phyloP scores from a whole-genome alignment of 2,329 filamentous ascomycete species.

The Lomentospora prolificans region DNA sequence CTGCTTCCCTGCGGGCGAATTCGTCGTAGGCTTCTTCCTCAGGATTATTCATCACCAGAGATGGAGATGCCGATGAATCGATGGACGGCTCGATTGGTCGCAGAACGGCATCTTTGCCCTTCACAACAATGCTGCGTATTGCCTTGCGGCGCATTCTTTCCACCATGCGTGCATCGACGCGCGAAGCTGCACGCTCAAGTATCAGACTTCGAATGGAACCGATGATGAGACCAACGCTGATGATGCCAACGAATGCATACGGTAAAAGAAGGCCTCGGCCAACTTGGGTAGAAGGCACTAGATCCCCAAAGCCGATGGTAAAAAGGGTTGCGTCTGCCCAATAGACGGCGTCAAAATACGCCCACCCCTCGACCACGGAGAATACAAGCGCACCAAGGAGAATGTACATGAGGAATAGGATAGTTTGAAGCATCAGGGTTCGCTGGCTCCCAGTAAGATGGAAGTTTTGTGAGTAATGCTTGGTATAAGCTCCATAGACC shows the following conservation, averaged over 20 bases:
- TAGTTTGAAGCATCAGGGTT: slow-evolving; percentile 84
- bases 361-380: slow-evolving; percentile 60
- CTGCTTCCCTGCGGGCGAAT: slow-evolving; percentile 52
- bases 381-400: slow-evolving; percentile 70
- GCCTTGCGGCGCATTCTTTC: slow-evolving; percentile 46
- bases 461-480: slow-evolving; percentile 71
- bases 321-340: slow-evolving; percentile 66
- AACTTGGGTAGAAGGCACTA: slow-evolving; percentile 35
- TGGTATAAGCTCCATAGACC: slow-evolving; percentile 62
- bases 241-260: slow-evolving; percentile 72
- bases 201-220: slow-evolving; percentile 63
- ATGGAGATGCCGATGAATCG: not conserved
- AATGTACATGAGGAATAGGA: slow-evolving; percentile 73
- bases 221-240: slow-evolving; percentile 76
- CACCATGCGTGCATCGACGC: slow-evolving; percentile 46
- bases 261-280: slow-evolving; percentile 69
- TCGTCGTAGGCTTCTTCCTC: slow-evolving; percentile 23
- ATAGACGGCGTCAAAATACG: slow-evolving; percentile 68
- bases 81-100: slow-evolving; percentile 29
- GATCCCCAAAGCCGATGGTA: slow-evolving; percentile 53
- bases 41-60: not conserved
- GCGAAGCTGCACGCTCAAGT: slow-evolving; percentile 45
- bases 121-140: slow-evolving; percentile 33
- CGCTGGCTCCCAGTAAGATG: slow-evolving; percentile 69
- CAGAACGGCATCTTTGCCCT: slow-evolving; percentile 37